Evolutionary conservation across 345 rosid genomes (phyloP), one percentile per base, ranked within the genome.

Genomic region (Eucalyptus leucophloia): DNA sequence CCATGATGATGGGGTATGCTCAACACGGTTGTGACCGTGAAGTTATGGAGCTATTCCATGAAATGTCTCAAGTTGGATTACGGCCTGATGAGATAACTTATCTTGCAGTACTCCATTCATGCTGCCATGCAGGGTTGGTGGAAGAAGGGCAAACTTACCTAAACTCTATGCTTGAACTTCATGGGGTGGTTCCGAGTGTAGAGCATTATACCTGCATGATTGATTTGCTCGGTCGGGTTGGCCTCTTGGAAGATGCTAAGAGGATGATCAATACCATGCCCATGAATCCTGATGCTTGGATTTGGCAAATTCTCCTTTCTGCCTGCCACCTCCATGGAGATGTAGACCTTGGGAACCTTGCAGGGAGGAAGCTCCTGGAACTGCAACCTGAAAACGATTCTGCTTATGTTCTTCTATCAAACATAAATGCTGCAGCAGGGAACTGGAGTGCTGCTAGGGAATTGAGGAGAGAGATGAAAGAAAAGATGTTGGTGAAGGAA

Each of bases 1-100:
- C 93, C 72, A 93, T 94, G 92, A 93, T 94, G 62, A 91, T 92
- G 90, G 95, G 94, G 80, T 94, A 91, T 91, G 94, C 94, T 72
- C 93, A 90, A 88, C 92, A 92, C 30, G 95, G 93, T 12, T 69
- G 82, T 50, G 91, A 91, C 62, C 87, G n/a, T 4, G 86, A 92
- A 86, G 94, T 89, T 37, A 88, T 91, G 72, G 87, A 92, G 56
- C 91, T 92, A 86, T 91, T 90, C 49, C 87, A 90, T 28, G 89
- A 91, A 23, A 91, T 94, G 95, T 86, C 89, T 2, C 53, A 67
- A 91, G 90, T 87, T 44, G 93, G 93, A 83, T 92, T 90, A 42
- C 89, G 89, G 85, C 94, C 94, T 14, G 94, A 93, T 90, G 93
- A 92, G 69, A 89, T 93, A 87, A 92, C 94, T 50, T 92, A 92